Evolutionary conservation across 495 filamentous ascomycete genomes (phyloP), one percentile per base, ranked within the genome.

Genomic region (Penicillium argentinense): DNA sequence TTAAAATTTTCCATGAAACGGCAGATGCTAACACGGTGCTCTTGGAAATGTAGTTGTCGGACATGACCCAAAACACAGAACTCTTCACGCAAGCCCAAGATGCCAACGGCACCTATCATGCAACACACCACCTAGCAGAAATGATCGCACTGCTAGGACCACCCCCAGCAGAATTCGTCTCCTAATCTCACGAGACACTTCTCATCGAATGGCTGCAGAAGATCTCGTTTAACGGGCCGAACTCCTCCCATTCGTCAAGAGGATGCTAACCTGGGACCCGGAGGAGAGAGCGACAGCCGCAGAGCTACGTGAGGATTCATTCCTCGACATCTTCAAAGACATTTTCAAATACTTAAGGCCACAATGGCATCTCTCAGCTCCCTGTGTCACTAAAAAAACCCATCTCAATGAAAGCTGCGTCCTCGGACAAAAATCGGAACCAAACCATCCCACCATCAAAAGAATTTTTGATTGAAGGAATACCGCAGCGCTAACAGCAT

Each of bases 301-400:
- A 14, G 49, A 59, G 45, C 57, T 77, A 36, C 57, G 79, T 41
- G 51, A 62, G 21, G 84, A 79, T 57, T 83, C 84, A 6, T 78
- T 87, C 38, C 53, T 84, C 42, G n/a, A n/a, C n/a, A n/a, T n/a
- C n/a, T n/a, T n/a, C n/a, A n/a, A n/a, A n/a, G n/a, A n/a, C n/a
- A n/a, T n/a, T n/a, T n/a, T n/a, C n/a, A n/a, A n/a, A n/a, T n/a
- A n/a, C n/a, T n/a, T n/a, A n/a, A n/a, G n/a, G n/a, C n/a, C n/a
- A n/a, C n/a, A n/a, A n/a, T n/a, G n/a, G n/a, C n/a, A n/a, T n/a
- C n/a, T n/a, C n/a, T n/a, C n/a, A n/a, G n/a, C n/a, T n/a, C n/a
- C n/a, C n/a, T n/a, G n/a, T n/a, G n/a, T n/a, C n/a, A n/a, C n/a
- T n/a, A n/a, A n/a, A n/a, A n/a, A n/a, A n/a, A n/a, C n/a, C n/a